Conservation (phyloP, 208 protist genomes). For the Leishmania lainsoni region DNA sequence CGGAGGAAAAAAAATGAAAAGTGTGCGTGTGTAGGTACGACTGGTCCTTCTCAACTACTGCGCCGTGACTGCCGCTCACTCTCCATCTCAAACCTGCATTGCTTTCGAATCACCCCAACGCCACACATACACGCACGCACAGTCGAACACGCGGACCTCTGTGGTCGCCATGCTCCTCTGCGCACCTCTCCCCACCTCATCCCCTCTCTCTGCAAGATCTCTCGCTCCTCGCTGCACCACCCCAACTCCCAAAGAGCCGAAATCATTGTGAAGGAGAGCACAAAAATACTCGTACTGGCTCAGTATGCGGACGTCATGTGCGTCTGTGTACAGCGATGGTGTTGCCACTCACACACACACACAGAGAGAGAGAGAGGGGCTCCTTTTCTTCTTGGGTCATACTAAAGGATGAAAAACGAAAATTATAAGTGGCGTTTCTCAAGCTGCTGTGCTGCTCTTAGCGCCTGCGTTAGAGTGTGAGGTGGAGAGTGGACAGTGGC, state of each 20-base stretch:
- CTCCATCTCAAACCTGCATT: neutral
- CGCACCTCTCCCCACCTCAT: neutral
- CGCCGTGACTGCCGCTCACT: neutral
- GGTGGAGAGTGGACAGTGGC: neutral
- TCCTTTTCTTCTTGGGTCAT: neutral
- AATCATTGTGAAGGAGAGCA: neutral
- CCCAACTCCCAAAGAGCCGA: too few relatives aligned
- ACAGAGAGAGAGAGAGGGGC: neutral
- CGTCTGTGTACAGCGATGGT: neutral
- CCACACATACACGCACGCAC: neutral
- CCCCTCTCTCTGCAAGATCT: neutral
- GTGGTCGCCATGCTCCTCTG: neutral
- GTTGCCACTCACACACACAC: neutral
- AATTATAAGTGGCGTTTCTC: neutral
- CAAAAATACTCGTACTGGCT: neutral
- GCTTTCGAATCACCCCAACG: neutral
- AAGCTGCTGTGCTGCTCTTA: neutral
- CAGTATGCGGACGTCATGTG: neutral
- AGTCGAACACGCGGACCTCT: neutral
- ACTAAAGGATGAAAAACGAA: neutral
- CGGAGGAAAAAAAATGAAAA: neutral
- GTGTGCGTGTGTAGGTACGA: neutral
- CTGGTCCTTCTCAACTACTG: neutral
- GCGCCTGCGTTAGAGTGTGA: neutral
- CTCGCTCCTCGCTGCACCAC: neutral